phyloP scores from a whole-genome alignment of 2,329 filamentous ascomycete species.

The Passalora sequoiae region DNA sequence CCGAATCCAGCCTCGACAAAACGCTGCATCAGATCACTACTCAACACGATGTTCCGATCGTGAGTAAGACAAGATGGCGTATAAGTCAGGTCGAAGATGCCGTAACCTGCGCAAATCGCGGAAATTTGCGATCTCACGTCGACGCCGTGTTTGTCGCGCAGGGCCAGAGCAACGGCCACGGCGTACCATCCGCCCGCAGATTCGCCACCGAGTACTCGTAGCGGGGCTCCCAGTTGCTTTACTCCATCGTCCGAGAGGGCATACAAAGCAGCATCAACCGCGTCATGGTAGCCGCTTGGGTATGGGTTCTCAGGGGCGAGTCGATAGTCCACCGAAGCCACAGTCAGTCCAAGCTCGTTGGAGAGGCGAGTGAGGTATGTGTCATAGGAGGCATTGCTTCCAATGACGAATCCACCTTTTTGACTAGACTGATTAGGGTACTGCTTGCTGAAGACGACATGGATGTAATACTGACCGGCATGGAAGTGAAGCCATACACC shows the following conservation, averaged over 20 bases:
- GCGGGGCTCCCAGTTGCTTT: background rate
- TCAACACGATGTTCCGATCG: background rate
- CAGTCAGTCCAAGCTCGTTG: background rate
- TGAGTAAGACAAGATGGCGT: background rate
- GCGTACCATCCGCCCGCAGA: background rate
- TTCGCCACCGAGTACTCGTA: background rate
- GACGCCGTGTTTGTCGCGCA: background rate
- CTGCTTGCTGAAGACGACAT: too few relatives aligned
- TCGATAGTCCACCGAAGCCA: background rate
- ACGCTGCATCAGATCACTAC: background rate
- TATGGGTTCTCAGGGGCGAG: background rate
- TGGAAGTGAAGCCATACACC: background rate
- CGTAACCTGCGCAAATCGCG: background rate
- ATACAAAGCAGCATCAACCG: background rate
- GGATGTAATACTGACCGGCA: background rate
- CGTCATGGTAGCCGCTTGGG: background rate
- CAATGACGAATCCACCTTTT: background rate
- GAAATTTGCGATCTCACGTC: background rate
- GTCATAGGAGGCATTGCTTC: background rate
- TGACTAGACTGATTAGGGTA: too few relatives aligned
- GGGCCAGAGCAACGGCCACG: background rate
- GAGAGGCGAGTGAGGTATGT: background rate
- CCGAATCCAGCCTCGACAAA: background rate
- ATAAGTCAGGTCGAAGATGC: background rate
- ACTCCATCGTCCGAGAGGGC: background rate